These are phyloP conservation scores for Blastosporella zonata DNA, from an alignment of 1,284 basidiomycete genomes.

Conservation along the genomic window DNA sequence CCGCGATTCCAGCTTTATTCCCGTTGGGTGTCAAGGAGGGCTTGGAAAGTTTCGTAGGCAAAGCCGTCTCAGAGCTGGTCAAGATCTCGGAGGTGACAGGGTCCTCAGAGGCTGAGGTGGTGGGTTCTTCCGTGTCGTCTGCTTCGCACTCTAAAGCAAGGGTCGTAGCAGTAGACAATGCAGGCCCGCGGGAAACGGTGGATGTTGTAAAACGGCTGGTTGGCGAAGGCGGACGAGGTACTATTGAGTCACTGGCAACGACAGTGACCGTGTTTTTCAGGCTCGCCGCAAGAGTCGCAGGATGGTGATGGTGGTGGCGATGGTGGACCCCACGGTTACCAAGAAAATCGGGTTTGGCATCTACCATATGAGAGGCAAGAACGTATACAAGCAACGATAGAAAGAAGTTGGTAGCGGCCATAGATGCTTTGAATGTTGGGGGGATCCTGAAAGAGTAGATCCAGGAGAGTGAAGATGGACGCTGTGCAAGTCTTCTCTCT, in stretches of 20 bases:
- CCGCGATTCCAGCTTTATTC: constrained; percentile 42
- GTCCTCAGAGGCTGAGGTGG: background rate
- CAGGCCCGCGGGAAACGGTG: background rate
- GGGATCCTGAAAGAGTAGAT: background rate
- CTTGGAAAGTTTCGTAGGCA: constrained; percentile 1
- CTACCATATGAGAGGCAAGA: constrained; percentile 6
- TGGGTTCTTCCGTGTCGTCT: background rate
- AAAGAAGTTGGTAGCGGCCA: constrained; percentile 2
- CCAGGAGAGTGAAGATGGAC: background rate
- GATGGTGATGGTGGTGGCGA: constrained; percentile 10
- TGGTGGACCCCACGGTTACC: constrained; percentile 11
- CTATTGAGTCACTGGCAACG: background rate
- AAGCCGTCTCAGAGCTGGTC: background rate
- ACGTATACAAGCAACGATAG: background rate
- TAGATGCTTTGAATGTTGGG: background rate
- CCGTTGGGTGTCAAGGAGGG: constrained; percentile 33
- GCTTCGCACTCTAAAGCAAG: background rate
- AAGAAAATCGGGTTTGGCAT: constrained; percentile 8
- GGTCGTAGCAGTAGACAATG: background rate
- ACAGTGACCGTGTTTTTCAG: background rate
- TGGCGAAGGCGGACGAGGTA: background rate
- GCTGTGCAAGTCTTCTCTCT: background rate
- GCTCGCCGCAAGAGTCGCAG: background rate
- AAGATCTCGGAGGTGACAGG: background rate
- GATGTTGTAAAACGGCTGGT: constrained; percentile 10